Evolutionary conservation across 1,139 yeast genomes (phyloP), one percentile per base, ranked within the genome.

Genomic region (Kodamaea suecica): DNA sequence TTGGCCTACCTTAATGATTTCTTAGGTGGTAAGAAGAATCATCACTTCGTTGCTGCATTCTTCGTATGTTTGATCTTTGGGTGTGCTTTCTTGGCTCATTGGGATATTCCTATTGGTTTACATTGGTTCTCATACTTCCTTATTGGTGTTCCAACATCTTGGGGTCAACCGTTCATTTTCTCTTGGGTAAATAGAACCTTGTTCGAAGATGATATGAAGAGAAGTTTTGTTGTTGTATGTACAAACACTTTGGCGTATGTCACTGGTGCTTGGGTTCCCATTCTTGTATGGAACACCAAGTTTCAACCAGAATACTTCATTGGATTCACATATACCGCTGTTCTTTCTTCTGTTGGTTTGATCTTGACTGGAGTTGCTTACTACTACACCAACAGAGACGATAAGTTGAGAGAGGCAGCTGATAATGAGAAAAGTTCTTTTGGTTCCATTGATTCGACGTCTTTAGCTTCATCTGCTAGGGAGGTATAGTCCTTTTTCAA

Each of bases 101-200:
- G 80, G 79, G 42, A 72, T 34, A 61, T 73, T 26, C 71, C 76
- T 3, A 48, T 48, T 12, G 70, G 74, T 1, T 58, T 70, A 27
- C 78, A 76, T 36, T 74, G 76, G 74, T 52, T 67, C 19, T 50
- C 66, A 4, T 76, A 73, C 48, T 74, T 66, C 41, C 43, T 74
- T 13, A 49, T 72, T 10, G 76, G 78, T 2, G 54, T 66, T 19
- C 76, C 81, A 0, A 58, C 76, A 0, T 42, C 68, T 1, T 53
- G 47, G 48, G 58, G 57, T 2, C 59, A 53, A 33, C 59, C 59
- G 3, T 52, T 51, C 20, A 53, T 53, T 16, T 53, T 40, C 27
- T 46, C 55, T 5, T 55, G 59, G 59, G 50, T 53, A 11, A 55
- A 55, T 25, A 41, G 57, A 15, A 31, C 48, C 3, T 35, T 53